Evolutionary conservation across 2,329 filamentous ascomycete species (phyloP).

Genomic region (Trichoderma sp.): DNA sequence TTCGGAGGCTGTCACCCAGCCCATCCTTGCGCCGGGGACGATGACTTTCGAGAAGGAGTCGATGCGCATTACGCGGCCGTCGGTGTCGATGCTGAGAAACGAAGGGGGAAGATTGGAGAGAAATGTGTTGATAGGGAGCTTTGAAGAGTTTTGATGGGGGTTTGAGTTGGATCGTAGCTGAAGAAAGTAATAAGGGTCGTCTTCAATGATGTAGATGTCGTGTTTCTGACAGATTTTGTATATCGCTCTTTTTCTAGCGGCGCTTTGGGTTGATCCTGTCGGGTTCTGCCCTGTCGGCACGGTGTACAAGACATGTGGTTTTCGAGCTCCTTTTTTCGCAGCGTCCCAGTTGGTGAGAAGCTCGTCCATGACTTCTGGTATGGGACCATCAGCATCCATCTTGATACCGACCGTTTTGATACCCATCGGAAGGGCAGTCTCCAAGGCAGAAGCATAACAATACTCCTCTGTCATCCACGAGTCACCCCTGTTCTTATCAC

Average conservation of each 20-base stretch:
- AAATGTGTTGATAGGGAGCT: slow-evolving; percentile 67
- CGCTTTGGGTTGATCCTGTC: slow-evolving; percentile 72
- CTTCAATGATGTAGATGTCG: slow-evolving; percentile 77
- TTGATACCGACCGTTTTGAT: slow-evolving; percentile 52
- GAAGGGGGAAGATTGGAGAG: slow-evolving; percentile 62
- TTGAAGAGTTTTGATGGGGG: slow-evolving; percentile 51
- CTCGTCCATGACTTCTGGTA: slow-evolving; percentile 60
- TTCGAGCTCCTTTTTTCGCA: slow-evolving; percentile 33
- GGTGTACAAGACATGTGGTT: slow-evolving; percentile 52
- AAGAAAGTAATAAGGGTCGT: slow-evolving; percentile 86
- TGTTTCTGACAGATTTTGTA: slow-evolving; percentile 74
- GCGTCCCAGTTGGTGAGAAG: slow-evolving; percentile 64
- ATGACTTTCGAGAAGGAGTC: slow-evolving; percentile 94
- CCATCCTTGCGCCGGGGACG: slow-evolving; percentile 74
- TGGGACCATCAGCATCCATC: slow-evolving; percentile 65
- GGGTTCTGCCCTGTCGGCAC: slow-evolving; percentile 79
- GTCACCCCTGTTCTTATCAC: slow-evolving; percentile 55
- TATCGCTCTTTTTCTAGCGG: slow-evolving; percentile 62
- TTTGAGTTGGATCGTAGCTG: slow-evolving; percentile 65
- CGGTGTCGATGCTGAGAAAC: slow-evolving; percentile 74
- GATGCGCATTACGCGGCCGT: slow-evolving; percentile 84
- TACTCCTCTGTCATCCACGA: slow-evolving; percentile 36
- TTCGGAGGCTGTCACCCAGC: slow-evolving; percentile 86
- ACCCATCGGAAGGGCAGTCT: background rate
- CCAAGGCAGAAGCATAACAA: background rate